Percentiles rank a stretch among this genome's conserved stretches.
Conservation (phyloP, 306 rosid species). For the Notholithocarpus densiflorus region DNA sequence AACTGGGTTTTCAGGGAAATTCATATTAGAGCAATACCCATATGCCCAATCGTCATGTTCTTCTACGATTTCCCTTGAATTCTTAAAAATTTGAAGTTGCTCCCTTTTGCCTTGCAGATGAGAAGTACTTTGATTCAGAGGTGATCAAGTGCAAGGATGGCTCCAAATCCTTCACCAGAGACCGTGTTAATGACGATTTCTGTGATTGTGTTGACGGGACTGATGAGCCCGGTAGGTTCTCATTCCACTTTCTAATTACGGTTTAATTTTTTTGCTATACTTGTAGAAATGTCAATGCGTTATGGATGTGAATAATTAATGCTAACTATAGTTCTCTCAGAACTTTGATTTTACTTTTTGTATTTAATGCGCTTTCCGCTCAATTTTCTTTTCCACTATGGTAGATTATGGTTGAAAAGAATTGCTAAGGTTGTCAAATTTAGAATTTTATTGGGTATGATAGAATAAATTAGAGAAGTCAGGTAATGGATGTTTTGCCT, state of each 20-base stretch:
- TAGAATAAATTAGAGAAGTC: background rate
- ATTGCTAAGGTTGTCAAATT: background rate
- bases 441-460: background rate
- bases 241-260: background rate
- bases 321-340: background rate
- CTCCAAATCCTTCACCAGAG: slow-evolving; percentile 59
- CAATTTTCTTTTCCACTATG: background rate
- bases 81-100: slow-evolving; percentile 15
- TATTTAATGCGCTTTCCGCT: background rate
- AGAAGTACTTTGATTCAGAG: slow-evolving; percentile 51
- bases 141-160: slow-evolving; percentile 74
- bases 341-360: background rate
- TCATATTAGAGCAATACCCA: slow-evolving; percentile 18
- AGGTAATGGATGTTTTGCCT: background rate
- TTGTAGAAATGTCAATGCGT: background rate
- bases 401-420: background rate
- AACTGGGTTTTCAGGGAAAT: background rate
- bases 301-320: background rate
- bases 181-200: slow-evolving; percentile 78
- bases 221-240: slow-evolving; percentile 73
- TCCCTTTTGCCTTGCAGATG: slow-evolving; percentile 54
- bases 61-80: background rate
- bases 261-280: background rate
- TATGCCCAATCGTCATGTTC: background rate
- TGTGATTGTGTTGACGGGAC: slow-evolving; percentile 91